Percentiles rank a stretch among this genome's conserved stretches.
These are phyloP conservation scores for Leishmania arabica DNA, from an alignment of 208 protist genomes.

Conservation along the genomic window DNA sequence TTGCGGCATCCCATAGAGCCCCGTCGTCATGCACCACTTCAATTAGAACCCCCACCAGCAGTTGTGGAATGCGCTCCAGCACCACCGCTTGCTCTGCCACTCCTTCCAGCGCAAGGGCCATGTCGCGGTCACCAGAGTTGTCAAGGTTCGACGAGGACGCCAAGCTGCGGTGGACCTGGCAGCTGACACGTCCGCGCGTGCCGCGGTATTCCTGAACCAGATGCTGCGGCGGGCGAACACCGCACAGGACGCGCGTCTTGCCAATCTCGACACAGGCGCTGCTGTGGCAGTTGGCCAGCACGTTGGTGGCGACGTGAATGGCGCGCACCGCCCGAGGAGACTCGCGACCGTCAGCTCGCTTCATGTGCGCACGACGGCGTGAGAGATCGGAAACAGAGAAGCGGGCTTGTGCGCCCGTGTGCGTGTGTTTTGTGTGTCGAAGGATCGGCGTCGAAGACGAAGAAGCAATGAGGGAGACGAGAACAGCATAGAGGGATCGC, in stretches of 20 bases:
- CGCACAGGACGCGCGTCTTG: conserved; percentile 78
- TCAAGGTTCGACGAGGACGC: conserved; percentile 29
- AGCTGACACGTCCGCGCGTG: conserved; percentile 65
- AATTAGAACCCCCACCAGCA: conserved; percentile 75
- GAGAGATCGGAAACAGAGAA: not conserved
- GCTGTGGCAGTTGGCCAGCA: conserved; percentile 78
- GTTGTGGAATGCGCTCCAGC: conserved; percentile 75
- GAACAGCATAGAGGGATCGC: not conserved
- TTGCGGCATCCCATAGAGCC: conserved; percentile 71
- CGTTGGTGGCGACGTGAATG: conserved; percentile 67
- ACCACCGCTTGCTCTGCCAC: conserved; percentile 79
- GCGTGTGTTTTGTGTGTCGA: not conserved
- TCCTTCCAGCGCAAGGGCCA: conserved; percentile 78
- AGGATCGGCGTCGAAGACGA: not conserved
- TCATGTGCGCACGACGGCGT: conserved; percentile 1
- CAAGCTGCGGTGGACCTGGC: conserved; percentile 52
- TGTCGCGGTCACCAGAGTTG: conserved; percentile 31
- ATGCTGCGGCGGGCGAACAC: conserved; percentile 83
- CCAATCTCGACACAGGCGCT: conserved; percentile 84
- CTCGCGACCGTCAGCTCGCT: conserved; percentile 37
- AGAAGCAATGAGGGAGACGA: not conserved
- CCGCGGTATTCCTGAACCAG: conserved; percentile 86
- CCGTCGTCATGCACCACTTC: conserved; percentile 79
- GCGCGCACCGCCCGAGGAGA: conserved; percentile 51
- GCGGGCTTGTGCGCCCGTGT: not conserved